A percentile compares a stretch with the other conserved stretches of the same genome.
phyloP scores from a whole-genome alignment of 129 eudicot genomes.

The Lactuca saligna region DNA sequence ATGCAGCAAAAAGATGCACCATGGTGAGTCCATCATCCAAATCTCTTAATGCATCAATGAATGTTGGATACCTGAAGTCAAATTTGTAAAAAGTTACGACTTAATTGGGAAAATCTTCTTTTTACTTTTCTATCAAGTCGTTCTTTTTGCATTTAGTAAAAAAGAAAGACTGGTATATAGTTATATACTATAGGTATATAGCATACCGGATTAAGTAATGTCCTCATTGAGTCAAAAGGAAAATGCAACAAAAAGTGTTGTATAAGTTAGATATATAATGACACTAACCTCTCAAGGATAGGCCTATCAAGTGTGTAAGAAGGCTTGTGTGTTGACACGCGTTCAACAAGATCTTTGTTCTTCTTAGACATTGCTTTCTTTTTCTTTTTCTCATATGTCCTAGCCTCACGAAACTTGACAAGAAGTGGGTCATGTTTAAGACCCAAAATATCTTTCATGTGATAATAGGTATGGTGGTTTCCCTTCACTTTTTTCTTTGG shows the following conservation, averaged over 20 bases:
- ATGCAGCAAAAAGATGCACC: conserved; percentile 89
- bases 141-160: too few relatives aligned
- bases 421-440: conserved; percentile 77
- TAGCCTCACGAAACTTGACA: conserved; percentile 63
- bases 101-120: too few relatives aligned
- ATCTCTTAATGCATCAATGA: conserved; percentile 84
- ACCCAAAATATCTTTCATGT: conserved; percentile 73
- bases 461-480: conserved; percentile 88
- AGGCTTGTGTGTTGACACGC: conserved; percentile 63
- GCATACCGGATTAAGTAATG: too few relatives aligned
- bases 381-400: conserved; percentile 70
- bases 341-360: conserved; percentile 72
- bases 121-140: too few relatives aligned
- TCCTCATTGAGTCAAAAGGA: too few relatives aligned
- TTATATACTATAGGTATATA: too few relatives aligned
- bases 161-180: too few relatives aligned
- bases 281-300: conserved; percentile 61
- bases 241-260: neutral
- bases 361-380: conserved; percentile 75
- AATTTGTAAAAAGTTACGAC: neutral
- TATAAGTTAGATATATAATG: neutral
- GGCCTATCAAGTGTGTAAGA: conserved; percentile 67
- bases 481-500: conserved; percentile 96
- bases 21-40: conserved; percentile 86
- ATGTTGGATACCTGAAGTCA: conserved; percentile 66